These are phyloP conservation scores for Tuber magnatum DNA, from an alignment of 495 filamentous ascomycete genomes.

Conservation along the genomic window DNA sequence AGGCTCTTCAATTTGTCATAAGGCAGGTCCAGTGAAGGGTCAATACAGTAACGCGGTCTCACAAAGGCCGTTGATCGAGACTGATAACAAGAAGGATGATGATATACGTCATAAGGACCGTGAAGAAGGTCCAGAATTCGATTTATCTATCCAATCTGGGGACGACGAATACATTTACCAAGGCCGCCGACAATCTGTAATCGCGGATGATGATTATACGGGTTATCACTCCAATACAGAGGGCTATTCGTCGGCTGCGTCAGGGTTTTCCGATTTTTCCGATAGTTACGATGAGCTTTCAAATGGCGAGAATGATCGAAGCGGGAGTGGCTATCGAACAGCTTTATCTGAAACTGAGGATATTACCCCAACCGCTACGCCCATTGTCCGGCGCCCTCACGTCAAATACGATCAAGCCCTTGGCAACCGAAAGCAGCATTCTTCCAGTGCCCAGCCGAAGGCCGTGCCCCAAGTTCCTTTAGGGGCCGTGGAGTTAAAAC, in stretches of 20 bases:
- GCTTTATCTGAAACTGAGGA: conserved; percentile 42
- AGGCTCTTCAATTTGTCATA: conserved; percentile 42
- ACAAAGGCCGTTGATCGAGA: conserved; percentile 41
- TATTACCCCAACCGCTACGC: conserved; percentile 55
- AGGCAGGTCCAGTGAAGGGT: conserved; percentile 29
- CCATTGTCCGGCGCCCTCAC: conserved; percentile 34
- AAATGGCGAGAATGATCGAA: conserved; percentile 49
- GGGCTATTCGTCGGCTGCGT: conserved; percentile 52
- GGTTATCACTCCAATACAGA: conserved; percentile 44
- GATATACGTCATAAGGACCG: conserved; percentile 39
- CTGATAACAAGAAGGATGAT: conserved; percentile 37
- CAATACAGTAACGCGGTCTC: conserved; percentile 35
- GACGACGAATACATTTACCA: conserved; percentile 40
- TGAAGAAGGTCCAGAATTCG: conserved; percentile 26
- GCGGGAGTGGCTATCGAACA: conserved; percentile 36
- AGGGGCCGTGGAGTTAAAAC: conserved; percentile 90
- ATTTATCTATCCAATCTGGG: conserved; percentile 37
- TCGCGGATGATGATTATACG: conserved; percentile 38
- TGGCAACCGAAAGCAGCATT: conserved; percentile 15
- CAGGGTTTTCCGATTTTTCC: conserved; percentile 51
- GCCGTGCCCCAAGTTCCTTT: conserved; percentile 54
- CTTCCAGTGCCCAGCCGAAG: conserved; percentile 37
- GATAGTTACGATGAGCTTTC: conserved; percentile 51
- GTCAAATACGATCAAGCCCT: conserved; percentile 11
- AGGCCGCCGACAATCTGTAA: conserved; percentile 18